Percentiles rank a stretch among this genome's conserved stretches.
phyloP scores from a whole-genome alignment of 2,329 filamentous ascomycete genomes.

The Phoma sp. region DNA sequence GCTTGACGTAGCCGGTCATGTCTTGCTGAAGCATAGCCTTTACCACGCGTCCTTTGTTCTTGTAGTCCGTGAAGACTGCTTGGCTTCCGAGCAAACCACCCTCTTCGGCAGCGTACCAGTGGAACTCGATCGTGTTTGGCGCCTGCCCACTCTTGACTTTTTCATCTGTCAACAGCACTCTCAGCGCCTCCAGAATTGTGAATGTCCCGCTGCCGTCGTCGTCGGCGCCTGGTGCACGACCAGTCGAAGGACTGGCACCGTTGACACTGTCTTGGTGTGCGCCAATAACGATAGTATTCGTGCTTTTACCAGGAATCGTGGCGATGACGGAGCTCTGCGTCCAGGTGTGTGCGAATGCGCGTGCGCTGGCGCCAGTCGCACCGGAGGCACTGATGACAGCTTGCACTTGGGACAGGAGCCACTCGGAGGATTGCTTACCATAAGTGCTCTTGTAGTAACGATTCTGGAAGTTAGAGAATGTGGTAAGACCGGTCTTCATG shows the following conservation, averaged over 20 bases:
- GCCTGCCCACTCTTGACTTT: constrained; percentile 72
- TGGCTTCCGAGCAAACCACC: constrained; percentile 85
- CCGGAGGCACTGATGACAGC: constrained; percentile 72
- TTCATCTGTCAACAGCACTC: constrained; percentile 74
- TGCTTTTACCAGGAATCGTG: constrained; percentile 80
- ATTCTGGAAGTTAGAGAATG: constrained; percentile 31
- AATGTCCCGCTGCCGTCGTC: constrained; percentile 91
- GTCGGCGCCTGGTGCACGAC: constrained; percentile 87
- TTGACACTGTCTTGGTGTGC: constrained; percentile 96
- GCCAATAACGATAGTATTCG: constrained; percentile 84
- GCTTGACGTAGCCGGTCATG: constrained; percentile 83
- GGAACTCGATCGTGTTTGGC: constrained; percentile 89
- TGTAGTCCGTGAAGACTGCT: constrained; percentile 82
- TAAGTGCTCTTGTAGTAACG: constrained; percentile 30
- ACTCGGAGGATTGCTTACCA: constrained; percentile 82
- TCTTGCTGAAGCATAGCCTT: constrained; percentile 98
- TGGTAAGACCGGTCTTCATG: constrained; percentile 25
- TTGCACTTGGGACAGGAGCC: constrained; percentile 78
- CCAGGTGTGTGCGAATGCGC: constrained; percentile 72
- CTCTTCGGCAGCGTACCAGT: constrained; percentile 93
- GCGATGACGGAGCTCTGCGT: constrained; percentile 88
- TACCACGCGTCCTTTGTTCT: constrained; percentile 73
- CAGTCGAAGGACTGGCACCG: constrained; percentile 78
- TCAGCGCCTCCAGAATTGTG: constrained; percentile 88
- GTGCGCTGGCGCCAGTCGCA: constrained; percentile 71